Conservation (phyloP, 83 land plant genomes). For the Picea mariana region DNA sequence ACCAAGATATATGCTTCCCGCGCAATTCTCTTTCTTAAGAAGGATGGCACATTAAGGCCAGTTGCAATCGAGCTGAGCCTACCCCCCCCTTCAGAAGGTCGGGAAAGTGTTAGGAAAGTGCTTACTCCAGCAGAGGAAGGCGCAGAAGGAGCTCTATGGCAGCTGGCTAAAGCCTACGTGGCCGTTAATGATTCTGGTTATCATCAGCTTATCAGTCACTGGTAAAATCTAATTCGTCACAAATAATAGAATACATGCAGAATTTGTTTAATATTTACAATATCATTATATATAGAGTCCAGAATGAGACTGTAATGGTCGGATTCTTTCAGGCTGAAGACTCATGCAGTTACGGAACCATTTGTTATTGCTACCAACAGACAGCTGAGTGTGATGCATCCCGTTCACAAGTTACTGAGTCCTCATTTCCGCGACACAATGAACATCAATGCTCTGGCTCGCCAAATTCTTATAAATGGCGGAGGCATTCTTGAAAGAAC, state of each 20-base stretch:
- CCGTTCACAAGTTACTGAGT: too few relatives aligned
- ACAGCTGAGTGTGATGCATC: too few relatives aligned
- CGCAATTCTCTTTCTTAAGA: constrained; percentile 46
- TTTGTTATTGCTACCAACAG: too few relatives aligned
- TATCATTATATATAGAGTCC: background rate
- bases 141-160: constrained; percentile 54
- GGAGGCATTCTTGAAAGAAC: too few relatives aligned
- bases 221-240: too few relatives aligned
- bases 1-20: constrained; percentile 46
- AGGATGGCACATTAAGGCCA: constrained; percentile 54
- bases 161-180: constrained; percentile 62
- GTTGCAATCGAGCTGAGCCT: constrained; percentile 67
- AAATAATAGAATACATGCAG: too few relatives aligned
- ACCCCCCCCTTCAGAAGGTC: constrained; percentile 23
- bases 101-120: constrained; percentile 35
- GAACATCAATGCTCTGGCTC: too few relatives aligned
- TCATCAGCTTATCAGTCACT: constrained; percentile 56
- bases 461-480: too few relatives aligned
- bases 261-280: too few relatives aligned
- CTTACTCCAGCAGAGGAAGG: constrained; percentile 56
- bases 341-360: too few relatives aligned
- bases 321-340: constrained; percentile 55
- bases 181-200: constrained; percentile 42
- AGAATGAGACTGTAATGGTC: too few relatives aligned
- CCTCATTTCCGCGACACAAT: too few relatives aligned